phyloP scores from a whole-genome alignment of 306 rosid genomes.

The Potentilla sterilis region DNA sequence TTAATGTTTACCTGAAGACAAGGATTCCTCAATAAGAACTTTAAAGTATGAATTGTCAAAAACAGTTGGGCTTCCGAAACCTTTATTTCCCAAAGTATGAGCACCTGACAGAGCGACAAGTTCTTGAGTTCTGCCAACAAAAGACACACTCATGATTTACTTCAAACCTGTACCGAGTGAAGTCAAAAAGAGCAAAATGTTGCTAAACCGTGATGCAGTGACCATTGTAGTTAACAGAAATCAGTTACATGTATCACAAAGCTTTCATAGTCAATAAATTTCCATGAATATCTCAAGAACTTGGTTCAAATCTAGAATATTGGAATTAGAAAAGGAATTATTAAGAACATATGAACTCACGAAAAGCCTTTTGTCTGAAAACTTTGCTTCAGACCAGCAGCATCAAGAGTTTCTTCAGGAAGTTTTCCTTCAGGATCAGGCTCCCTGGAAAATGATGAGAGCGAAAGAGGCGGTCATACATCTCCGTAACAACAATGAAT shows the following conservation, averaged over 20 bases:
- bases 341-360: conserved; percentile 49
- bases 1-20: conserved; percentile 51
- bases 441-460: conserved; percentile 42
- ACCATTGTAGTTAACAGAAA: neutral
- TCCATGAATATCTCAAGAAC: neutral
- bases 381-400: conserved; percentile 70
- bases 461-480: neutral
- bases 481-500: neutral
- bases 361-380: conserved; percentile 77
- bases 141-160: conserved; percentile 18
- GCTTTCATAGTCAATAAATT: neutral
- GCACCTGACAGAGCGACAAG: conserved; percentile 96
- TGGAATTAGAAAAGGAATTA: neutral
- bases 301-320: neutral
- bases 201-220: neutral
- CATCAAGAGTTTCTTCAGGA: conserved; percentile 78
- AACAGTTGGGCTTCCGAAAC: conserved; percentile 74
- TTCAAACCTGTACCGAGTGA: conserved; percentile 10
- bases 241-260: neutral
- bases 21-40: conserved; percentile 84
- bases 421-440: conserved; percentile 90
- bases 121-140: conserved; percentile 68
- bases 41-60: conserved; percentile 89
- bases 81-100: conserved; percentile 91
- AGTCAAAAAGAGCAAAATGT: neutral